A percentile compares a stretch with the other conserved stretches of the same genome.
These are phyloP conservation scores for Raffaelea albimanens DNA, from an alignment of 2,329 filamentous ascomycete species.

Conservation along the genomic window DNA sequence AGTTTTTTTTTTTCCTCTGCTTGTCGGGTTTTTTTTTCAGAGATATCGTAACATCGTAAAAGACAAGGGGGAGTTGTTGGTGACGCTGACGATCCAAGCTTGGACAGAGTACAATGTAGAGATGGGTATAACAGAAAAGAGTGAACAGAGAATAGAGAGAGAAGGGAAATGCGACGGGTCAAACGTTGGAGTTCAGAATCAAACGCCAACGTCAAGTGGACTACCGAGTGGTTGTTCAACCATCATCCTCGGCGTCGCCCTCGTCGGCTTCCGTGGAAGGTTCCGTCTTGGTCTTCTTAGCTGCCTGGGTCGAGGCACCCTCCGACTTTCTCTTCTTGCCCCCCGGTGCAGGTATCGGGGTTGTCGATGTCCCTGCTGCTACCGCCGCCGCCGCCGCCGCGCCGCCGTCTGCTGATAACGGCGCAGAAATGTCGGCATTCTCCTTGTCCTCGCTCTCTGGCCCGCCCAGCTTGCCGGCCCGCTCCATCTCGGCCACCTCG, in stretches of 20 bases:
- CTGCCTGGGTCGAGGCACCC: slow-evolving; percentile 33
- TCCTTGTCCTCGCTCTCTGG: slow-evolving; percentile 27
- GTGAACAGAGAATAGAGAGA: neutral
- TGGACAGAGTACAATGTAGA: slow-evolving; percentile 2
- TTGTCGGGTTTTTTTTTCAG: neutral
- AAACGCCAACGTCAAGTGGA: neutral
- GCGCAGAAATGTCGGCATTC: slow-evolving; percentile 18
- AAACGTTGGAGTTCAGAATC: neutral
- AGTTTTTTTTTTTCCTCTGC: too few relatives aligned
- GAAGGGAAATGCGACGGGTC: neutral
- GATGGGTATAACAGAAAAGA: slow-evolving; percentile 2
- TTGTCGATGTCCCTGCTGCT: too few relatives aligned
- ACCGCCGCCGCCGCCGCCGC: slow-evolving; percentile 15
- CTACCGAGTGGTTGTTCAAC: slow-evolving; percentile 5
- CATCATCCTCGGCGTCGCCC: slow-evolving; percentile 21
- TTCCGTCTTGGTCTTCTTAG: slow-evolving; percentile 41
- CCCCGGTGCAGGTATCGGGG: slow-evolving; percentile 21
- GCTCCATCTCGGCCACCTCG: slow-evolving; percentile 85
- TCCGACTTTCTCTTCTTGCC: slow-evolving; percentile 55
- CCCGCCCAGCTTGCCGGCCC: slow-evolving; percentile 41
- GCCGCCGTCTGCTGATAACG: slow-evolving; percentile 11
- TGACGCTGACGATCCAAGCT: neutral
- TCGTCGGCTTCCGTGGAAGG: slow-evolving; percentile 32
- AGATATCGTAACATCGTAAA: slow-evolving; percentile 12
- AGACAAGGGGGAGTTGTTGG: neutral